Base-by-base conservation (phyloP, 768 basidiomycete genomes). In the Pleurotus cornucopiae region DNA sequence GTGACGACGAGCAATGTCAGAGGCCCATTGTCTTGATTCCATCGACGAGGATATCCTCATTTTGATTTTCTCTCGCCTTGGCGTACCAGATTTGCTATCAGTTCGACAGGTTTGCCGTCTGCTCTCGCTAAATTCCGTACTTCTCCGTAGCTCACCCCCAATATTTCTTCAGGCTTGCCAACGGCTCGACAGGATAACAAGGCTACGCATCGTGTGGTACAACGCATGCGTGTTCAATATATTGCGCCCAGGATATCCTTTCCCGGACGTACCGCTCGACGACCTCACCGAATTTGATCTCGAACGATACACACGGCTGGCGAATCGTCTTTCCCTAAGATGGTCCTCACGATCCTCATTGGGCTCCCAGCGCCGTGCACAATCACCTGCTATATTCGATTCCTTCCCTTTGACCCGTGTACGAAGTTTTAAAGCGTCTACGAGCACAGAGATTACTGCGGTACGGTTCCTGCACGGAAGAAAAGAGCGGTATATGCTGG, bases 161-260 rank as follows among this genome's bases (percentile, higher is more conserved):
- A 43, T 20, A 44, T 21, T 16, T 4, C 60, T 11, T 12, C 44
- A 86, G 83, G 78, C 76, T 53, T 87, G 80, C 59, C 78, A 67
- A 60, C 73, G 73, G n/a, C 62, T 87, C 26, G 62, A 65, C 39
- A 54, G 61, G 7, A 57, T 84, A n/a, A 78, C 81, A 1, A 66
- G 64, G 5, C 69, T 80, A 21, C 79, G 76, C 46, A 73, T 79
- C 55, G 76, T 87, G 11, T 88, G 86, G 86, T 73, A 72, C 13
- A 76, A 76, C 44, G 79, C 76, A 14, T 81, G 76, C 61, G 62
- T 60, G 14, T 65, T 56, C 46, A 72, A 79, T 45, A 73, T 87
- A 48, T 64, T 82, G 2, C 55, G 61, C 5, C 66, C 66, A 20
- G 77, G 78, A 0, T 79, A 77, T 55, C 85, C 86, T 0, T 87